Evolutionary conservation across 2,329 filamentous ascomycete species (phyloP).

Genomic region (Pestalotiopsis fici): DNA sequence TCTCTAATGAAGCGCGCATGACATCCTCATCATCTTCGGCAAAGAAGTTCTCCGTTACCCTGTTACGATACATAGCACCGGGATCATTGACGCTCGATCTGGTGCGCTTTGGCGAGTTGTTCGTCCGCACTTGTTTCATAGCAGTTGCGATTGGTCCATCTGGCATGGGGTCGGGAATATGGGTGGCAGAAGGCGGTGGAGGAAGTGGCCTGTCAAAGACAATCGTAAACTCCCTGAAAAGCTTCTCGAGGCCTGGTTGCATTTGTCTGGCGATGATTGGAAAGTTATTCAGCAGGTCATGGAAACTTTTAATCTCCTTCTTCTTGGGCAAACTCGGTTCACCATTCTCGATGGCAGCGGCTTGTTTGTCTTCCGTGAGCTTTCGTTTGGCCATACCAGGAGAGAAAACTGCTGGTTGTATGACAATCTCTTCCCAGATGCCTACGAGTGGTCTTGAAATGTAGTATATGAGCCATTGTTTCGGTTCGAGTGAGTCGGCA

Average conservation of each 20-base stretch:
- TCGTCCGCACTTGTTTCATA: conserved; percentile 56
- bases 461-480: conserved; percentile 96
- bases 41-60: conserved; percentile 66
- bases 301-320: conserved; percentile 89
- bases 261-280: conserved; percentile 96
- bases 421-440: conserved; percentile 73
- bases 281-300: conserved; percentile 86
- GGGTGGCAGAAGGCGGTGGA: conserved; percentile 64
- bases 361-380: conserved; percentile 36
- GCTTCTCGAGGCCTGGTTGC: conserved; percentile 84
- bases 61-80: conserved; percentile 35
- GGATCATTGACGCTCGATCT: conserved; percentile 36
- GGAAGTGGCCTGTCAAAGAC: conserved; percentile 85
- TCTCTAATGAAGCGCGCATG: conserved; percentile 87
- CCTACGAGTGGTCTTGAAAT: conserved; percentile 89
- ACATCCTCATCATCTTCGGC: conserved; percentile 89
- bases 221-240: conserved; percentile 86
- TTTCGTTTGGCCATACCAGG: conserved; percentile 41
- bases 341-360: conserved; percentile 37
- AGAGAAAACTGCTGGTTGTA: conserved; percentile 64
- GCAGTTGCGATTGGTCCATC: conserved; percentile 58
- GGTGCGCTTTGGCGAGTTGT: conserved; percentile 40
- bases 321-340: conserved; percentile 63
- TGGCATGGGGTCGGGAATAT: conserved; percentile 60
- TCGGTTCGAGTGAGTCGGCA: conserved; percentile 82